A percentile compares a stretch with the other conserved stretches of the same genome.
phyloP scores from a whole-genome alignment of 345 rosid species.

The Populus pruinosa region DNA sequence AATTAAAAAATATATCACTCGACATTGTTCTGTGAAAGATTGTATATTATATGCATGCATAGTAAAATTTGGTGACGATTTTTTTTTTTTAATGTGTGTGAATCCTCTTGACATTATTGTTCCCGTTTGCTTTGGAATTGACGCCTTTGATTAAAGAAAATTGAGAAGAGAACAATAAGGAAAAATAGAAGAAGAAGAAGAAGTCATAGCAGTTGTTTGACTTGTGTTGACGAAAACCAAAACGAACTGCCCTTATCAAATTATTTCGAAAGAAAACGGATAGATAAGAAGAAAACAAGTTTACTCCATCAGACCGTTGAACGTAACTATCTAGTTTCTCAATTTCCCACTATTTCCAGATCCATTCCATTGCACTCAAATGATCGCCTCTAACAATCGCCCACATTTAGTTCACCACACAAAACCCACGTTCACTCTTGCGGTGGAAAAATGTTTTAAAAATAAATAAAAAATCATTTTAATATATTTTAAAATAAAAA shows the following conservation, averaged over 20 bases:
- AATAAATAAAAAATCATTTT: too few species aligned
- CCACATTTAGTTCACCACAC: neutral
- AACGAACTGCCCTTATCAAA: neutral
- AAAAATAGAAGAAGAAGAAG: too few species aligned
- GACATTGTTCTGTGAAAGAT: too few species aligned
- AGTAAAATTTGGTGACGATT: too few species aligned
- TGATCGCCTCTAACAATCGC: neutral
- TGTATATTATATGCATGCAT: too few species aligned
- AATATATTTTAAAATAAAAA: too few species aligned
- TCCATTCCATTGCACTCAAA: neutral
- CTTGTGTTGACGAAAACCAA: neutral
- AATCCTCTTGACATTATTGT: too few species aligned
- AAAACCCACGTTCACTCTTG: too few species aligned
- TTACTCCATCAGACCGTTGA: slow-evolving; percentile 30
- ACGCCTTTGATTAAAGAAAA: neutral
- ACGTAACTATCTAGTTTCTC: neutral
- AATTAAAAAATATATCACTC: too few species aligned
- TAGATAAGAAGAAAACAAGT: neutral
- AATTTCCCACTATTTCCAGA: neutral
- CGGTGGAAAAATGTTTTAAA: too few species aligned
- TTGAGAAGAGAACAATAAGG: neutral
- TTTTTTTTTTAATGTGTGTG: too few species aligned
- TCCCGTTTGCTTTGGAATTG: neutral
- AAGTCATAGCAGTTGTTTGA: neutral
- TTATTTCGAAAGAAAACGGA: neutral